Percentiles rank a stretch among this genome's conserved stretches.
These are phyloP conservation scores for Aphanocladium album DNA, from an alignment of 2,329 filamentous ascomycete species.

Conservation along the genomic window DNA sequence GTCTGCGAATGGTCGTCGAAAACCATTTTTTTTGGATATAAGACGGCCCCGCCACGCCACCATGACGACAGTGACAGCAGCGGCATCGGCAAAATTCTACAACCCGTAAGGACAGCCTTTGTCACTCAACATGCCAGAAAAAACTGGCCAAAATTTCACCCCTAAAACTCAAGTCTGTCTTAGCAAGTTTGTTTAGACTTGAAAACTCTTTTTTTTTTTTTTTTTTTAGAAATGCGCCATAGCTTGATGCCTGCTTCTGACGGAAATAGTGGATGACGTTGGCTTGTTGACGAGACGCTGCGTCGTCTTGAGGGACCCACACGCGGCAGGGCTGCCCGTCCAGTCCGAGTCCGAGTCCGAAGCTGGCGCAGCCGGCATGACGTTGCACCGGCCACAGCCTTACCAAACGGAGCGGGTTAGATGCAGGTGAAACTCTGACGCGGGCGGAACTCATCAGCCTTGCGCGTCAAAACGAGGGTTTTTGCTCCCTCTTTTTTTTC, in stretches of 20 bases:
- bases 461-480: neutral
- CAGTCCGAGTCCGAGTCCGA: constrained; percentile 7
- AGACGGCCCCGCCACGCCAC: neutral
- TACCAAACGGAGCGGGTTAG: neutral
- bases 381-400: neutral
- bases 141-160: too few species aligned
- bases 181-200: too few species aligned
- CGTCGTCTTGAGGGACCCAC: neutral
- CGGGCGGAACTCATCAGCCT: neutral
- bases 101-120: neutral
- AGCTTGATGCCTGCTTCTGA: too few species aligned
- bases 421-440: too few species aligned
- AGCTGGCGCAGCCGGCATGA: neutral
- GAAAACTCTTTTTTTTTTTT: too few species aligned
- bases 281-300: neutral
- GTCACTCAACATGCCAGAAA: neutral
- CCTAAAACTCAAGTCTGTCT: too few species aligned
- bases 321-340: neutral
- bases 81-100: neutral
- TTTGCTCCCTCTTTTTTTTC: too few species aligned
- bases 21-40: neutral
- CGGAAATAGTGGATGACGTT: neutral
- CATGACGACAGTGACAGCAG: neutral
- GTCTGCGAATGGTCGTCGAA: too few species aligned
- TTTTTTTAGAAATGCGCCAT: too few species aligned